These are phyloP conservation scores for Pisolithus microcarpus DNA, from an alignment of 768 basidiomycete genomes.

Conservation along the genomic window DNA sequence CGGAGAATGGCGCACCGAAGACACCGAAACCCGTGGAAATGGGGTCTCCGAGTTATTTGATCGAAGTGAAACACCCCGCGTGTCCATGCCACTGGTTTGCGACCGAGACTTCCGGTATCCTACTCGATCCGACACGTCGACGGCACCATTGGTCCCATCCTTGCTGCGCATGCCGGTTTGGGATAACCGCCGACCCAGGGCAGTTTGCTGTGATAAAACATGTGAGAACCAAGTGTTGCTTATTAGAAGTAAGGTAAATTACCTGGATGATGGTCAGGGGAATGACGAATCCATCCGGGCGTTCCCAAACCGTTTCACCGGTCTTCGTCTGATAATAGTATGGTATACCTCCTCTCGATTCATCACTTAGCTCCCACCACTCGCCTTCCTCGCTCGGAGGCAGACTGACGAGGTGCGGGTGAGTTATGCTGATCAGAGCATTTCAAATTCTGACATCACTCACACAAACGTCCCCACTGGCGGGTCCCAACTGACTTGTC, in stretches of 20 bases:
- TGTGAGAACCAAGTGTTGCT: neutral
- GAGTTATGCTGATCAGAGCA: conserved; percentile 3
- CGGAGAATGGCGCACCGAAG: conserved; percentile 28
- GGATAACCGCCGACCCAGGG: conserved; percentile 64
- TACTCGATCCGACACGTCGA: conserved; percentile 21
- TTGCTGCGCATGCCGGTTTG: conserved; percentile 36
- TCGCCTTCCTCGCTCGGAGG: conserved; percentile 82
- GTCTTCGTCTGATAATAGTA: conserved; percentile 96
- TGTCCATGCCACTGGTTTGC: conserved; percentile 30
- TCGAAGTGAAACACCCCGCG: conserved; percentile 25
- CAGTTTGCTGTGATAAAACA: conserved; percentile 48
- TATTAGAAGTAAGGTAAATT: conserved; percentile 12
- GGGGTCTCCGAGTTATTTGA: conserved; percentile 20
- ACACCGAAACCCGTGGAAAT: conserved; percentile 24
- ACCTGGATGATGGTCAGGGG: conserved; percentile 86
- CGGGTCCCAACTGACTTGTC: conserved; percentile 89
- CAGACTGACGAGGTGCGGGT: conserved; percentile 38
- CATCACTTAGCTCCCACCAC: conserved; percentile 94
- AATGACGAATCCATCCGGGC: conserved; percentile 85
- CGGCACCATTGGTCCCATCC: conserved; percentile 9
- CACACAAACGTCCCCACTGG: conserved; percentile 86
- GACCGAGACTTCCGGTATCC: conserved; percentile 32
- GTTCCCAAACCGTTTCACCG: conserved; percentile 87
- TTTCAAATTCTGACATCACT: conserved; percentile 26
- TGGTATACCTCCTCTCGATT: conserved; percentile 71